Evolutionary conservation across 805 yeast genomes (phyloP), one percentile per base, ranked within the genome.

Genomic region (Ogataea degrootiae): DNA sequence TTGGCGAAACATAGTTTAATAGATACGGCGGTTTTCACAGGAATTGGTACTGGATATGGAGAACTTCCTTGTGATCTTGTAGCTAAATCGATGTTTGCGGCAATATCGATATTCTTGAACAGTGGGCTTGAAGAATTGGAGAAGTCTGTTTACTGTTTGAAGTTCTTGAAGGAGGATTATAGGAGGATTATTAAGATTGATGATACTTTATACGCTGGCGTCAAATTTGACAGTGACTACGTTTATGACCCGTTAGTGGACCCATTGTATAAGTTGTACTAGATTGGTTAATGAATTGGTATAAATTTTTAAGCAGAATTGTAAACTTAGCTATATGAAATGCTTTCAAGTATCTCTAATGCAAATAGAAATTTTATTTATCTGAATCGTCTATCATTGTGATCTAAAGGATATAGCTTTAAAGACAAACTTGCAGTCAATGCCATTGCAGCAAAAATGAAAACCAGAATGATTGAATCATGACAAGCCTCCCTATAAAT

Each of bases 21-120:
- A 7, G 53, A 54, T 39, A 58, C 63, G 1, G 29, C 69, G 6
- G 46, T 71, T 0, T 35, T 71, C n/a, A 65, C 74, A 0, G 74
- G 73, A 0, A 42, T 71, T 9, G 74, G 70, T 2, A 68, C 75
- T 0, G 75, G 75, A 1, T 71, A 61, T 48, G 75, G 75, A 0
- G 58, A 55, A 1, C 43, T 70, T 2, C 68, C 71, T 1, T 34
- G 48, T 4, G 58, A 60, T 2, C 17, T 69, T 4, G 71, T 67
- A 19, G 65, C 68, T 1, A 55, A 58, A 39, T 58, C 69, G 2
- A 71, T 70, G 71, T 44, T 70, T 11, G 60, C 64, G 3, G 72
- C 73, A 1, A 60, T 69, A 6, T 46, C 57, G 0, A 55, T 69
- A 1, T 68, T 58, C 45, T 45, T 58, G 1, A 48, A 54, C 34